phyloP scores from a whole-genome alignment of 257 asterid genomes.

The Solanum infundibuliforme region DNA sequence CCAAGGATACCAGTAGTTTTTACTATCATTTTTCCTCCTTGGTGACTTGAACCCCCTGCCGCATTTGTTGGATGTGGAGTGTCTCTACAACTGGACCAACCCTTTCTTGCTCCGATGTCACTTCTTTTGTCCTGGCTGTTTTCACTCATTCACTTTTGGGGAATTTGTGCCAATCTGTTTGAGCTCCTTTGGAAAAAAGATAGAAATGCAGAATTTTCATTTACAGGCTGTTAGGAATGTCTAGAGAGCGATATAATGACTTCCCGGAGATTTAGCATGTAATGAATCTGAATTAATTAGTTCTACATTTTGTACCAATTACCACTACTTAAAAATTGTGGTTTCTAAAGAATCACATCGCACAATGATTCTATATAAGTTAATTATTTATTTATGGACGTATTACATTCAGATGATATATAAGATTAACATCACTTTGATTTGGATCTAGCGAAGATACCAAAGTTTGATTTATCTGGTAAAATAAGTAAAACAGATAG shows the following conservation, averaged over 20 bases:
- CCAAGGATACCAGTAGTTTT: background rate
- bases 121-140: background rate
- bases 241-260: background rate
- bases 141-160: background rate
- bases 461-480: background rate
- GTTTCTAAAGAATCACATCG: background rate
- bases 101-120: background rate
- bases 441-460: background rate
- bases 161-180: background rate
- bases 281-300: background rate
- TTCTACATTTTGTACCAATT: background rate
- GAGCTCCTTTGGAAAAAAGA: background rate
- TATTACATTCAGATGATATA: background rate
- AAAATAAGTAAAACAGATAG: background rate
- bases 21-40: background rate
- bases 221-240: background rate
- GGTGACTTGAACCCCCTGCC: background rate
- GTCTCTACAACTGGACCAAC: background rate
- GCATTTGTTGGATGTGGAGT: background rate
- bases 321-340: background rate
- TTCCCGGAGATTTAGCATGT: background rate
- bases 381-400: background rate
- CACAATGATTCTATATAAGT: background rate
- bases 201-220: background rate
- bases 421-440: background rate